These are phyloP conservation scores for Diaporthe sp. DNA, from an alignment of 2,329 filamentous ascomycete species.

Conservation along the genomic window DNA sequence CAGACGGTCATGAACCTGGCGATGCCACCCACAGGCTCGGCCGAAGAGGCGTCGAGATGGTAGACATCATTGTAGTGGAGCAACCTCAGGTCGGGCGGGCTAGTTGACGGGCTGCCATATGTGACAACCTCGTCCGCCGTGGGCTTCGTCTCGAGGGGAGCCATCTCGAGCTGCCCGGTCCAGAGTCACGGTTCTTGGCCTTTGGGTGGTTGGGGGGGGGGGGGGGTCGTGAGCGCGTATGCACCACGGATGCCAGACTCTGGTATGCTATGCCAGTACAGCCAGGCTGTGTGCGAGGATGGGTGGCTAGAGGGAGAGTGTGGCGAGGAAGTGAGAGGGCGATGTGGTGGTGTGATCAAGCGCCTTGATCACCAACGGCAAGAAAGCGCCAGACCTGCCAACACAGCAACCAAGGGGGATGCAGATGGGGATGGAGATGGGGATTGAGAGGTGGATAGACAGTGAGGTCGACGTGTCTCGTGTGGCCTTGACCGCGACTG, in stretches of 20 bases:
- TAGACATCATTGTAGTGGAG: conserved; percentile 97
- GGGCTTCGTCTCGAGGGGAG: conserved; percentile 36
- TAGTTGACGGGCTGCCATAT: conserved; percentile 49
- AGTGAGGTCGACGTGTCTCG: background rate
- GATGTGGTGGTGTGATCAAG: background rate
- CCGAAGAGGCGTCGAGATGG: conserved; percentile 81
- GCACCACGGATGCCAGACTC: background rate
- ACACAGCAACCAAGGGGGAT: background rate
- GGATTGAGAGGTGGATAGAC: background rate
- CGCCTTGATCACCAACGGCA: background rate
- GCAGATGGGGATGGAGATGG: background rate
- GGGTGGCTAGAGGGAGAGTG: background rate
- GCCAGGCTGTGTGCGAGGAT: background rate
- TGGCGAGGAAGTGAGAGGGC: background rate
- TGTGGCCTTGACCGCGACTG: background rate
- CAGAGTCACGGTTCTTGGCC: background rate
- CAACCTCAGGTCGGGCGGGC: conserved; percentile 79
- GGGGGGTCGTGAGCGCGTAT: background rate
- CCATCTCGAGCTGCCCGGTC: conserved; percentile 23
- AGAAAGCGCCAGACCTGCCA: background rate
- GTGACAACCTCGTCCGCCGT: conserved; percentile 46
- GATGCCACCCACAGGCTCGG: conserved; percentile 86
- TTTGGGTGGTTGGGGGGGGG: background rate
- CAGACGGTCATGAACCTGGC: conserved; percentile 84
- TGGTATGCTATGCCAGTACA: background rate